Evolutionary conservation across 1,284 basidiomycete species (phyloP).

Genomic region (Microbotryomycetes sp.): DNA sequence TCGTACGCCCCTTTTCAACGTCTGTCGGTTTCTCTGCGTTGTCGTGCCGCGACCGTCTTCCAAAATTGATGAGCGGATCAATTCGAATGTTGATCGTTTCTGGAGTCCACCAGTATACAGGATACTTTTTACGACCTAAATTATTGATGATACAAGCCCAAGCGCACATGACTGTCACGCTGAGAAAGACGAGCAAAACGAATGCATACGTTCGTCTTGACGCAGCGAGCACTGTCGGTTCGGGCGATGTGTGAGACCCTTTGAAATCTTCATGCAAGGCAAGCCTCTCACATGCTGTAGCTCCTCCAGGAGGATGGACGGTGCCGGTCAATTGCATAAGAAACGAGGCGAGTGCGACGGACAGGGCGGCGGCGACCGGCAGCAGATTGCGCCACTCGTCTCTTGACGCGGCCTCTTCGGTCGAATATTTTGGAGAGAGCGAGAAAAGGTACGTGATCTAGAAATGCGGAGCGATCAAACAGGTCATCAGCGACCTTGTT

Average conservation of each 20-base stretch:
- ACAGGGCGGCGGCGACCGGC: constrained; percentile 9
- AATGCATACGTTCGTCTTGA: constrained; percentile 9
- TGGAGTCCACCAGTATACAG: not conserved
- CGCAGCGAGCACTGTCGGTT: constrained; percentile 16
- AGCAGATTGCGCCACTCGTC: constrained; percentile 8
- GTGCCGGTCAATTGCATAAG: constrained; percentile 27
- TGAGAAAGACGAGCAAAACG: constrained; percentile 21
- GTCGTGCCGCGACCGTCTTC: not conserved
- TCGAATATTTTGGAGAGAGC: constrained; percentile 2
- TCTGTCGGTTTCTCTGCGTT: not conserved
- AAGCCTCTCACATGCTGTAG: constrained; percentile 16
- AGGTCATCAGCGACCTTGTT: not conserved
- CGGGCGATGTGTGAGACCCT: no score
- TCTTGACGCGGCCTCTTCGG: not conserved
- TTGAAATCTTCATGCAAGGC: no score
- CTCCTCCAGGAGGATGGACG: constrained; percentile 25
- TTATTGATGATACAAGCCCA: constrained; percentile 25
- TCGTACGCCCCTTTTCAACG: not conserved
- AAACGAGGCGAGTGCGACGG: constrained; percentile 5
- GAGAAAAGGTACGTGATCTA: constrained; percentile 21
- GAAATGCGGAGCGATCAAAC: no score
- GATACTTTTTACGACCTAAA: constrained; percentile 20
- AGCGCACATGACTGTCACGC: constrained; percentile 7
- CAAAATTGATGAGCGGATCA: not conserved
- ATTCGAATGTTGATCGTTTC: not conserved